Percentiles rank a stretch among this genome's conserved stretches.
Evolutionary conservation across 768 basidiomycete genomes (phyloP).

Genomic region (Bullera alba): DNA sequence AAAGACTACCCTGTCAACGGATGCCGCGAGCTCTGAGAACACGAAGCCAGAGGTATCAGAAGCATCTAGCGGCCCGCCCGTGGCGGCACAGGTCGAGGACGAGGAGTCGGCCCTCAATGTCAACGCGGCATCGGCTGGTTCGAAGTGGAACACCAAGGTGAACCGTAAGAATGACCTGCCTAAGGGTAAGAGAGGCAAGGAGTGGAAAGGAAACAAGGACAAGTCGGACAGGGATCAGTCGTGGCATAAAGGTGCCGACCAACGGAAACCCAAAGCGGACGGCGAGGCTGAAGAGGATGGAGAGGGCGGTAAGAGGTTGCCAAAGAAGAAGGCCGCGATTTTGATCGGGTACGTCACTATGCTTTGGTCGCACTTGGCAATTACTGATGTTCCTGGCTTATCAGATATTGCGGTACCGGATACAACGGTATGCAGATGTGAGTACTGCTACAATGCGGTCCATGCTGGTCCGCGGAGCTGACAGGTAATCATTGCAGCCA

Average conservation of each 20-base stretch:
- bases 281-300: not conserved
- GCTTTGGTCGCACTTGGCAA: not conserved
- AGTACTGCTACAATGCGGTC: conserved; percentile 41
- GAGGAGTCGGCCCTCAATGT: not conserved
- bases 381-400: not conserved
- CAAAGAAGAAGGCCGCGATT: conserved; percentile 77
- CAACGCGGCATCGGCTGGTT: not conserved
- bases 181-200: not conserved
- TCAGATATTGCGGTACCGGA: conserved; percentile 59
- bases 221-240: not conserved
- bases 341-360: conserved; percentile 65
- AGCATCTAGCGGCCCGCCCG: not conserved
- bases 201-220: not conserved
- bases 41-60: not conserved
- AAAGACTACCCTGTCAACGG: not conserved
- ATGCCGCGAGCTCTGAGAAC: not conserved
- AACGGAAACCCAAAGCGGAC: not conserved
- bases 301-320: conserved; percentile 42
- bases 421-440: conserved; percentile 94
- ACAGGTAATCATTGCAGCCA: conserved; percentile 52
- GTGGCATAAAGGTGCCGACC: not conserved
- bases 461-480: not conserved
- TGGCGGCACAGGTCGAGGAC: not conserved
- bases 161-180: not conserved
- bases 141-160: not conserved